These are phyloP conservation scores for Plasmodium billcollinsi DNA, from an alignment of 169 alveolate genomes.

Conservation along the genomic window DNA sequence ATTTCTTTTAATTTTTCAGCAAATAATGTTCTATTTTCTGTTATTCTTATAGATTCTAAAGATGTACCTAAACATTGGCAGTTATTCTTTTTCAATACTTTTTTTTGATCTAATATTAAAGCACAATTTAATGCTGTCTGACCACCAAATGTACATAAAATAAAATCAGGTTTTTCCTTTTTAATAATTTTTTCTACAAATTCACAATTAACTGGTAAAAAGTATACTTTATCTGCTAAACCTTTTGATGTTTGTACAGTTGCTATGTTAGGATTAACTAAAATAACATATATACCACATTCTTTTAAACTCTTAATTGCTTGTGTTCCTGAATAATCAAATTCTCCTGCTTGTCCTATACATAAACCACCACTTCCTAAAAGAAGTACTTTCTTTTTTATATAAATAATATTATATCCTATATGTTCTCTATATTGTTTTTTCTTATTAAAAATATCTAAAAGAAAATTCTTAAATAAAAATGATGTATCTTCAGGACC, in stretches of 20 bases:
- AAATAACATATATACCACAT: conserved; percentile 86
- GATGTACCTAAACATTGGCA: conserved; percentile 84
- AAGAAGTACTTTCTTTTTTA: conserved; percentile 83
- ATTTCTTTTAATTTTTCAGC: conserved; percentile 87
- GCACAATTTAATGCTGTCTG: conserved; percentile 94
- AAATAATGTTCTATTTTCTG: conserved; percentile 91
- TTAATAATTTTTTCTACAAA: conserved; percentile 88
- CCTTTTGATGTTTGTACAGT: conserved; percentile 92
- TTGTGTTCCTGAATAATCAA: conserved; percentile 92
- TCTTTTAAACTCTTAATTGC: conserved; percentile 92
- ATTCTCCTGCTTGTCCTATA: conserved; percentile 94
- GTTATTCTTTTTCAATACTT: conserved; percentile 84
- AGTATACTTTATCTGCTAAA: conserved; percentile 88
- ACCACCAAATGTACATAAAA: conserved; percentile 92
- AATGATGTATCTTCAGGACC: conserved; percentile 92
- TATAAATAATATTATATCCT: conserved; percentile 85
- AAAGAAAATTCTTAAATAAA: conserved; percentile 86
- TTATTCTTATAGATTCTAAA: conserved; percentile 87
- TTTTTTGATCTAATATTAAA: conserved; percentile 84
- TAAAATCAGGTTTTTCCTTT: conserved; percentile 91
- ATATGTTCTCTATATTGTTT: conserved; percentile 65
- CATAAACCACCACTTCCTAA: conserved; percentile 90
- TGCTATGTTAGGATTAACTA: conserved; percentile 93
- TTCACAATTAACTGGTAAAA: conserved; percentile 91
- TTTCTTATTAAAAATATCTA: conserved; percentile 75